A percentile compares a stretch with the other conserved stretches of the same genome.
Evolutionary conservation across 345 rosid genomes (phyloP).

Genomic region (Isatis tinctoria): DNA sequence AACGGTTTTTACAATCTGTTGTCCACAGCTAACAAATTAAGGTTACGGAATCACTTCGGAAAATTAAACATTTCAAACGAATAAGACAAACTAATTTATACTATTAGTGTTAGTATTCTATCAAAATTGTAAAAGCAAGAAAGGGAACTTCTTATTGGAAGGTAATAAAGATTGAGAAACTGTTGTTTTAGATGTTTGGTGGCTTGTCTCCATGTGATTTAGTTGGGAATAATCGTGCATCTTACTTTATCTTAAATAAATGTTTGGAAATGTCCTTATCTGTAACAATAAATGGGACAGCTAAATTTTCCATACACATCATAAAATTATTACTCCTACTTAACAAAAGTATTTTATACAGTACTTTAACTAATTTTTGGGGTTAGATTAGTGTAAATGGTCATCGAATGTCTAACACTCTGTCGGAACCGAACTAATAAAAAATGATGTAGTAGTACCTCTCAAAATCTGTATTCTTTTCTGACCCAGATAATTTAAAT

Average conservation of each 20-base stretch:
- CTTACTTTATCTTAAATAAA: conserved; percentile 25
- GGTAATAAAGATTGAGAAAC: conserved; percentile 15
- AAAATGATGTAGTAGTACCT: neutral
- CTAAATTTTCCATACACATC: conserved; percentile 28
- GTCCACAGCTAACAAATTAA: neutral
- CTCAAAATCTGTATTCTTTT: conserved; percentile 15
- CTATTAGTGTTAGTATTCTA: neutral
- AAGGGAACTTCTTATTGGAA: neutral
- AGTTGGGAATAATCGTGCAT: conserved; percentile 35
- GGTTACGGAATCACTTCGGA: neutral
- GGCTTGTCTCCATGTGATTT: conserved; percentile 35
- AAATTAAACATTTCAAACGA: neutral
- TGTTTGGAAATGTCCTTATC: conserved; percentile 27
- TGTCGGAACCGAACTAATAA: conserved; percentile 19
- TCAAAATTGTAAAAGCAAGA: neutral
- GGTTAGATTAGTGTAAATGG: conserved; percentile 17
- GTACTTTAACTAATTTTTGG: conserved; percentile 4
- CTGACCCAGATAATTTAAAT: conserved; percentile 4
- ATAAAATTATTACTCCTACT: neutral
- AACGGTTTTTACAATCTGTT: neutral
- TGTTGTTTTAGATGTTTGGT: conserved; percentile 35
- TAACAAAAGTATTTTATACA: conserved; percentile 11
- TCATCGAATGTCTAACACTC: conserved; percentile 33
- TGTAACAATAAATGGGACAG: conserved; percentile 33
- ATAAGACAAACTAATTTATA: neutral